Conservation (phyloP, 1,139 yeast species). For the Suhomyces terraborum region DNA sequence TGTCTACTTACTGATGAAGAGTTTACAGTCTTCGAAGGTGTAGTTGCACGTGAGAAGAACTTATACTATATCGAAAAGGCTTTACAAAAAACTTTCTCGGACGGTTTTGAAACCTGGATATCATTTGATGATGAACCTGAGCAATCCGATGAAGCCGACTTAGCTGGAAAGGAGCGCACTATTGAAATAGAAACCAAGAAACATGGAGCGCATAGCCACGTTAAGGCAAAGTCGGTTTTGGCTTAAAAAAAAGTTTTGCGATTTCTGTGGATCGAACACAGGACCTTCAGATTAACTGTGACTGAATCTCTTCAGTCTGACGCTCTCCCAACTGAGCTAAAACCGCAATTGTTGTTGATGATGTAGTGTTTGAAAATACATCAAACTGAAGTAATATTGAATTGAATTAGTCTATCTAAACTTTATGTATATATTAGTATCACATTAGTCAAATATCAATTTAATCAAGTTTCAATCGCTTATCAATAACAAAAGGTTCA, state of each 20-base stretch:
- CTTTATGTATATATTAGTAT: not conserved
- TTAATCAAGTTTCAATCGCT: too few relatives aligned
- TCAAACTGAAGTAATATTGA: too few relatives aligned
- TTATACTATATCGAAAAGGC: slow-evolving; percentile 32
- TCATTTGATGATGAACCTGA: slow-evolving; percentile 17
- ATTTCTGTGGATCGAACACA: slow-evolving; percentile 55
- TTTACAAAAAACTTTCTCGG: slow-evolving; percentile 33
- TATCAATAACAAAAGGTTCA: too few relatives aligned
- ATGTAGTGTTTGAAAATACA: not conserved
- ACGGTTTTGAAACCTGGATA: slow-evolving; percentile 36
- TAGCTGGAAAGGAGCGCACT: not conserved
- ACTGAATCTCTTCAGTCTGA: slow-evolving; percentile 68
- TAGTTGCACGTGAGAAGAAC: slow-evolving; percentile 28
- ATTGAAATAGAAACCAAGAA: slow-evolving; percentile 5
- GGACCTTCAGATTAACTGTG: slow-evolving; percentile 54
- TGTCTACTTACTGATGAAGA: slow-evolving; percentile 43
- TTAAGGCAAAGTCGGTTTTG: slow-evolving; percentile 8
- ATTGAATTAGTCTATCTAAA: too few relatives aligned
- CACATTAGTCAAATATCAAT: not conserved
- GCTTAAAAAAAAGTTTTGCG: slow-evolving; percentile 19
- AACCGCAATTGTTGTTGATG: slow-evolving; percentile 28
- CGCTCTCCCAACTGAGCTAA: slow-evolving; percentile 91
- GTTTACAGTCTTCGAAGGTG: slow-evolving; percentile 26
- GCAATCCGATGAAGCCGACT: slow-evolving; percentile 1
- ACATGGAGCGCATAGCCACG: slow-evolving; percentile 13